Evolutionary conservation across 805 yeast genomes (phyloP).

Genomic region (Kuraishia borneana): DNA sequence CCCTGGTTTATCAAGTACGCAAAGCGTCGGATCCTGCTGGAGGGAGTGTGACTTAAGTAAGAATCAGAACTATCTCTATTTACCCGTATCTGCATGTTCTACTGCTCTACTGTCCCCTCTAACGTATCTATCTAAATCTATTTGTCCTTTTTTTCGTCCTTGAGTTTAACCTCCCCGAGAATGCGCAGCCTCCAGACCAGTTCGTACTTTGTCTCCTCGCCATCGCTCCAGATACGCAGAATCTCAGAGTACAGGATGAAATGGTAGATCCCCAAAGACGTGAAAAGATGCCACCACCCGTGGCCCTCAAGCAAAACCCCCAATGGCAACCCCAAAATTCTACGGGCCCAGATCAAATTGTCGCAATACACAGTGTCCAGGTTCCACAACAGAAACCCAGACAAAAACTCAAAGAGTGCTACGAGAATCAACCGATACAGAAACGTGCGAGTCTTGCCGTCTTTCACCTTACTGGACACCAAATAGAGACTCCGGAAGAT

Average conservation of each 20-base stretch:
- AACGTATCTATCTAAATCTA: too few species aligned
- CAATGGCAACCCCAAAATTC: slow-evolving; percentile 67
- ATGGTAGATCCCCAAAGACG: slow-evolving; percentile 75
- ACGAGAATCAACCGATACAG: slow-evolving; percentile 43
- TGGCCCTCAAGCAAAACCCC: slow-evolving; percentile 82
- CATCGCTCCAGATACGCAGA: slow-evolving; percentile 51
- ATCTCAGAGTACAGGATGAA: slow-evolving; percentile 70
- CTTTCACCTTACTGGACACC: slow-evolving; percentile 40
- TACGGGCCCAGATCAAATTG: slow-evolving; percentile 45
- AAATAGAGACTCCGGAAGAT: slow-evolving; percentile 44
- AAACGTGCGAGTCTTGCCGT: slow-evolving; percentile 30
- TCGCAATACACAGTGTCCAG: slow-evolving; percentile 70
- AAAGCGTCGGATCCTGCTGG: too few species aligned
- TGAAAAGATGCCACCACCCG: slow-evolving; percentile 91
- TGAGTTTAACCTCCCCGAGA: slow-evolving; percentile 35
- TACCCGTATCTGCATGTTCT: too few species aligned
- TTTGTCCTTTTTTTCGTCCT: slow-evolving; percentile 5
- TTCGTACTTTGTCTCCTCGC: slow-evolving; percentile 37
- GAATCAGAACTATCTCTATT: too few species aligned
- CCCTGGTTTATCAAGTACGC: slow-evolving; percentile 8
- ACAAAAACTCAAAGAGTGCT: slow-evolving; percentile 51
- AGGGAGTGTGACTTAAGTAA: too few species aligned
- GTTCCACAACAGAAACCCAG: slow-evolving; percentile 79
- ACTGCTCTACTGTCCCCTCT: too few species aligned
- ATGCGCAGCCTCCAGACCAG: slow-evolving; percentile 46